Evolutionary conservation across 2,329 filamentous ascomycete genomes (phyloP).

Genomic region (Tympanopsis confertula): DNA sequence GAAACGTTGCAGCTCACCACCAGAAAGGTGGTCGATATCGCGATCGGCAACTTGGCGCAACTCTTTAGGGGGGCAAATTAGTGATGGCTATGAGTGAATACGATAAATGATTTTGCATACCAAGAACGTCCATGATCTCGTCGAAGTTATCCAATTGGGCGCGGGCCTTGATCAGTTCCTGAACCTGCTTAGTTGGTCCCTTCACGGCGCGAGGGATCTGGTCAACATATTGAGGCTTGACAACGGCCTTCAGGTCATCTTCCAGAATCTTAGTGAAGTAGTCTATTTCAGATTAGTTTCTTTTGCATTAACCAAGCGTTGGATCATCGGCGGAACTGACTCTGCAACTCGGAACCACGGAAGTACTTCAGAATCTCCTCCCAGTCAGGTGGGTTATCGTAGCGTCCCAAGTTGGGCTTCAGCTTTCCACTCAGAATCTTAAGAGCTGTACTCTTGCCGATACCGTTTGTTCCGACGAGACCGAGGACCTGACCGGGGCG

Average conservation of each 20-base stretch:
- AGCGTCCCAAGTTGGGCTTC: slow-evolving; percentile 92
- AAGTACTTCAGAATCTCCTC: slow-evolving; percentile 98
- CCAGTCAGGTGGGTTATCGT: slow-evolving; percentile 96
- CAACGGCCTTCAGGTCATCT: slow-evolving; percentile 91
- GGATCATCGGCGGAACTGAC: slow-evolving; percentile 34
- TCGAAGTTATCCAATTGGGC: slow-evolving; percentile 69
- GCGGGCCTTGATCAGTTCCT: slow-evolving; percentile 65
- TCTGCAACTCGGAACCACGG: slow-evolving; percentile 92
- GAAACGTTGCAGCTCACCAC: slow-evolving; percentile 96
- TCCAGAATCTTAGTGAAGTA: slow-evolving; percentile 98
- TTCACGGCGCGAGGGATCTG: slow-evolving; percentile 91
- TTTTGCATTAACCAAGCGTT: background rate
- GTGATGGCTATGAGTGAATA: slow-evolving; percentile 3
- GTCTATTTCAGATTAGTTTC: slow-evolving; percentile 39
- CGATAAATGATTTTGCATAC: slow-evolving; percentile 17
- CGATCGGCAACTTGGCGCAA: slow-evolving; percentile 82
- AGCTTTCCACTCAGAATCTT: slow-evolving; percentile 98
- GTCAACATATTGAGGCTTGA: slow-evolving; percentile 98
- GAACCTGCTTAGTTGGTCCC: slow-evolving; percentile 68
- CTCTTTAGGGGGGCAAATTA: slow-evolving; percentile 34
- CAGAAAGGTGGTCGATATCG: slow-evolving; percentile 80
- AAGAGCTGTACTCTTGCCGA: slow-evolving; percentile 97
- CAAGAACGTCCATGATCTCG: slow-evolving; percentile 69
- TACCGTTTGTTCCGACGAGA: slow-evolving; percentile 98
- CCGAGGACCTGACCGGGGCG: slow-evolving; percentile 90